Base-by-base conservation (phyloP, 768 basidiomycete species). In the Boletus sp. region DNA sequence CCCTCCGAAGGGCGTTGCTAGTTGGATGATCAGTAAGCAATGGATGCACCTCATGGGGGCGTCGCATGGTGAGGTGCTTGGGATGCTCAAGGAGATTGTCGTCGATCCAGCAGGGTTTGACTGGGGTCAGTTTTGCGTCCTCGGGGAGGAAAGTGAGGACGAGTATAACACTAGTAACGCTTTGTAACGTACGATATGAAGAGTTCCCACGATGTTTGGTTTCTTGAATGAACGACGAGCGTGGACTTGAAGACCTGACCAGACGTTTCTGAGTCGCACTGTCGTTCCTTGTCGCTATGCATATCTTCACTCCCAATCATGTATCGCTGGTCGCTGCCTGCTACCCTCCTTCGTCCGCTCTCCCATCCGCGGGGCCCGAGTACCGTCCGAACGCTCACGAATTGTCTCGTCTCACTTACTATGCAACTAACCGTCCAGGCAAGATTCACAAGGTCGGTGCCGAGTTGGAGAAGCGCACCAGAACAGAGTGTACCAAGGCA, bases 301-400 rank as follows among this genome's bases (percentile, higher is more conserved):
- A 86, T 71, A 71, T 86, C 65, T 91, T 93, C 75, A 87, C 87
- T 55, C 86, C 92, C 59, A 84, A 89, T 76, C 92, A 94, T 77
- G 83, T 92, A 65, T 83, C 85, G 64, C 85, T 94, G 58, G 83
- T 95, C 68, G 83, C 84, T 53, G 84, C 91, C 36, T 95, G 92
- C 71, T 96, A 95, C 69, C 94, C 94, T 15, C 83, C 90, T 8
- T 76, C 85, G 42, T 86, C 92, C 51, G 78, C 85, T 6, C 80
- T 95, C 35, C 76, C 86, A 52, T 84, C 88, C 17, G 80, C 90
- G 20, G 90, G 84, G 36, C 87, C 92, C 49, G 84, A 87, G 55
- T 92, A 85, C 71, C 81, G 81, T 12, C 91, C 92, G 12, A 93
- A 92, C 63, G 79, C 88, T 0, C 92, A 93, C 70, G 92, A 94